A percentile compares a stretch with the other conserved stretches of the same genome.
These are phyloP conservation scores for Leccinum arenicola DNA, from an alignment of 768 basidiomycete species.

Conservation along the genomic window DNA sequence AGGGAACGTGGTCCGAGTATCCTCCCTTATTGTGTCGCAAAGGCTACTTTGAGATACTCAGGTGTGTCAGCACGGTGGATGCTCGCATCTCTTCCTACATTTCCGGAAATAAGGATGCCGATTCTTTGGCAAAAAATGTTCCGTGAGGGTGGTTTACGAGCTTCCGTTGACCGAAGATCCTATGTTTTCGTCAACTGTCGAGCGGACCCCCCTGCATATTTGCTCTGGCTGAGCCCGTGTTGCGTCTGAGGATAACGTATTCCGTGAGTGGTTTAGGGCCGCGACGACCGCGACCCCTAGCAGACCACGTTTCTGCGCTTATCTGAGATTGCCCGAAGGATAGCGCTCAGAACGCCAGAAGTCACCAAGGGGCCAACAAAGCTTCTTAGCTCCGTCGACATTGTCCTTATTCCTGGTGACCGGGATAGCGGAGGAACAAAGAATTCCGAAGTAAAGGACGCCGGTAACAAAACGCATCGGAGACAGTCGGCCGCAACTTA, in stretches of 20 bases:
- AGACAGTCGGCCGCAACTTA: slow-evolving; percentile 13
- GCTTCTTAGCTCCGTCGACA: slow-evolving; percentile 14
- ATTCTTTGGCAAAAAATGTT: slow-evolving; percentile 8
- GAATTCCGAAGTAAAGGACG: slow-evolving; percentile 4
- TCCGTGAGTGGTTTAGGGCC: background rate
- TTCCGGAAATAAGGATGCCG: slow-evolving; percentile 21
- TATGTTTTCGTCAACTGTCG: slow-evolving; percentile 4
- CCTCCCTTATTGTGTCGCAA: slow-evolving; percentile 11
- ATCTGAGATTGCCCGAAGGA: slow-evolving; percentile 21
- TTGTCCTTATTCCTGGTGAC: slow-evolving; percentile 17
- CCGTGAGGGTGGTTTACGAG: slow-evolving; percentile 13
- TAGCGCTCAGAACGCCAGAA: slow-evolving; percentile 10
- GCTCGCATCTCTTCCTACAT: background rate
- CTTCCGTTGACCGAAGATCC: slow-evolving; percentile 8
- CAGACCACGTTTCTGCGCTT: slow-evolving; percentile 1
- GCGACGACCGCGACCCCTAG: background rate
- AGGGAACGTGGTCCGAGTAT: slow-evolving; percentile 11
- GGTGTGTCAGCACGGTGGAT: slow-evolving; percentile 1
- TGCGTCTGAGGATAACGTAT: background rate
- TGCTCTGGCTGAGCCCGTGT: background rate
- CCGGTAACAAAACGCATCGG: slow-evolving; percentile 7
- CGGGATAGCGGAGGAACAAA: slow-evolving; percentile 10
- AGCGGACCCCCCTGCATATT: slow-evolving; percentile 5
- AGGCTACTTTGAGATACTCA: slow-evolving; percentile 16
- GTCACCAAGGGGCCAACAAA: slow-evolving; percentile 8